phyloP scores from a whole-genome alignment of 345 rosid genomes.

The Acer saccharum region DNA sequence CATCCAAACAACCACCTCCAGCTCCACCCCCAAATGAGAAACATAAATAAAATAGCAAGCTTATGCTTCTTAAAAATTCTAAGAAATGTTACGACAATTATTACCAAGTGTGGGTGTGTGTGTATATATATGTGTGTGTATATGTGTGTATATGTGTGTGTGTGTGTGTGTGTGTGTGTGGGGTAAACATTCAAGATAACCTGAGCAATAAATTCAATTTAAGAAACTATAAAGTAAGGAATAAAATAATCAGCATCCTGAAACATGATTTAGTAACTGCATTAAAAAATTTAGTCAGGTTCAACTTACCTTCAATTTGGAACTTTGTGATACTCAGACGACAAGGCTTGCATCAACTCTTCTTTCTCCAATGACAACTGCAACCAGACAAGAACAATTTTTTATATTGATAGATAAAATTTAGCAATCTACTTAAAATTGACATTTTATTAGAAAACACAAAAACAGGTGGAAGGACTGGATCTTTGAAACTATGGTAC shows the following conservation, averaged over 20 bases:
- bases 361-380: conserved; percentile 91
- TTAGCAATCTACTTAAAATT: conserved; percentile 6
- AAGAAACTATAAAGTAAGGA: neutral
- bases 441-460: neutral
- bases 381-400: conserved; percentile 26
- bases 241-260: neutral
- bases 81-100: too few relatives aligned
- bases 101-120: too few relatives aligned
- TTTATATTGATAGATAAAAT: conserved; percentile 4
- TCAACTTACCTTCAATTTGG: conserved; percentile 68
- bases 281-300: conserved; percentile 2
- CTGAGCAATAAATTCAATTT: neutral
- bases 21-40: too few relatives aligned
- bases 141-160: too few relatives aligned
- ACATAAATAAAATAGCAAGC: too few relatives aligned
- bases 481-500: conserved; percentile 34
- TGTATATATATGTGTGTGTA: too few relatives aligned
- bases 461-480: conserved; percentile 2
- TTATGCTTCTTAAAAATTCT: too few relatives aligned
- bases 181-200: neutral
- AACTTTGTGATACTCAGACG: conserved; percentile 71
- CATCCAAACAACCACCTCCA: too few relatives aligned
- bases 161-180: too few relatives aligned
- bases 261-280: conserved; percentile 11
- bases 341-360: conserved; percentile 74